Evolutionary conservation across 495 filamentous ascomycete genomes (phyloP), one percentile per base, ranked within the genome.

Genomic region (Xylaria telfairii): DNA sequence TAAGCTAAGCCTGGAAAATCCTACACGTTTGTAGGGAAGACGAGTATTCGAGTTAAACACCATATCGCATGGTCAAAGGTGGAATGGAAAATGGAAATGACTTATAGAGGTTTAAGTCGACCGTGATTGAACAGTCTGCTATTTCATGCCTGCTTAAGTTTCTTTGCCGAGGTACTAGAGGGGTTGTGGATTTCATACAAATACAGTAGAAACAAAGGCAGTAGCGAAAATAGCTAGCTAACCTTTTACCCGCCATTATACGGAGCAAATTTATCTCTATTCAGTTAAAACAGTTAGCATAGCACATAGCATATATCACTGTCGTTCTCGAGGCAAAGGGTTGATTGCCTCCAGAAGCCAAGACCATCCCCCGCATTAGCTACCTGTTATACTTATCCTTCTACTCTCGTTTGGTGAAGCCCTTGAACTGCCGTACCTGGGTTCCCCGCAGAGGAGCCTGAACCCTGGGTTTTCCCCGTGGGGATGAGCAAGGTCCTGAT

Each of bases 341-440:
- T 7, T 39, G 19, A 0, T 41, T 62, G 28, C 37, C 37, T n/a
- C 37, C 15, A 13, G 8, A 42, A 62, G 59, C 59, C 37, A 62
- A 62, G 59, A 17, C 59, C 1, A 17, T 2, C 7, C 37, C 56
- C 59, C 59, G 34, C 59, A 42, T 19, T 9, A 61, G 10, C 34
- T 61, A 32, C 10, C 2, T 32, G n/a, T 17, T 61, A 1, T 34
- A 47, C 28, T 1, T 64, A 47, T 34, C 12, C 61, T 64, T 28
- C 26, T 37, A 9, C 17, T 51, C 34, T 32, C 10, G 5, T 66
- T 19, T 8, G 4, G 32, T 54, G 30, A 41, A 42, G 32, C 21
- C 54, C n/a, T 41, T 21, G n/a, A 66, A 66, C 46, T 66, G 64
- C 64, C 64, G 64, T 51, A 7, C n/a, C 44, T 21, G 21, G 21